These are phyloP conservation scores for Talaromyces atroroseus DNA, from an alignment of 2,329 filamentous ascomycete species.

Conservation along the genomic window DNA sequence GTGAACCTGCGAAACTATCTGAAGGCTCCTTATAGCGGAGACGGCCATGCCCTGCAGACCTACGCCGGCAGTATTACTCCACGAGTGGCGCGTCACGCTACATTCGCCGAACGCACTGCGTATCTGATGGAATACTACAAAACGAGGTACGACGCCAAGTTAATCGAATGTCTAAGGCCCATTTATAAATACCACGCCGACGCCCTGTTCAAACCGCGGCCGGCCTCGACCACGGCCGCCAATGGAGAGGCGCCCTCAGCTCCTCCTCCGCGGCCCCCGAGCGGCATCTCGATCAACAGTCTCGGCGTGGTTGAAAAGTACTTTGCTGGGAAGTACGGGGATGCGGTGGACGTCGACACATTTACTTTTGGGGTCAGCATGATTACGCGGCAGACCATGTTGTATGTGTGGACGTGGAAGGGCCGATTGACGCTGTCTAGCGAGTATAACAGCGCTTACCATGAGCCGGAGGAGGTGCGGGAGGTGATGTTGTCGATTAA, in stretches of 20 bases:
- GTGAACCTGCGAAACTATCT: constrained; percentile 16
- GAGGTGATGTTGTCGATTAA: constrained; percentile 1
- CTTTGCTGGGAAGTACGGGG: not conserved
- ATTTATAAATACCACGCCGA: constrained; percentile 13
- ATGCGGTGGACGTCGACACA: constrained; percentile 4
- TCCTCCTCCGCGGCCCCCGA: constrained; percentile 10
- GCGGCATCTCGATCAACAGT: constrained; percentile 13
- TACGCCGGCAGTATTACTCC: constrained; percentile 15
- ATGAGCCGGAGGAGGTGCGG: constrained; percentile 3
- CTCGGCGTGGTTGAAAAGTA: constrained; percentile 14
- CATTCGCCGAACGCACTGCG: constrained; percentile 7
- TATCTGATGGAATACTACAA: constrained; percentile 13
- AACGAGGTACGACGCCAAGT: constrained; percentile 7
- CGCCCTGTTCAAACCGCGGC: constrained; percentile 7
- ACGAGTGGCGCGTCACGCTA: constrained; percentile 7
- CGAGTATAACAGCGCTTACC: constrained; percentile 17
- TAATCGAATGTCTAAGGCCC: constrained; percentile 8
- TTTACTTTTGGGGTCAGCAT: constrained; percentile 17
- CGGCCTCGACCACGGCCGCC: not conserved
- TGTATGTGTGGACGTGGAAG: constrained; percentile 17
- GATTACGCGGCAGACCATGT: constrained; percentile 16
- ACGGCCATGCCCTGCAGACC: constrained; percentile 13
- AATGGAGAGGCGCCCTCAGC: not conserved
- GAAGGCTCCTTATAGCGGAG: constrained; percentile 12
- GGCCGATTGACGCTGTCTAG: constrained; percentile 15